Base-by-base conservation (phyloP, 805 yeast genomes). In the Zygoascus flipseniorum region DNA sequence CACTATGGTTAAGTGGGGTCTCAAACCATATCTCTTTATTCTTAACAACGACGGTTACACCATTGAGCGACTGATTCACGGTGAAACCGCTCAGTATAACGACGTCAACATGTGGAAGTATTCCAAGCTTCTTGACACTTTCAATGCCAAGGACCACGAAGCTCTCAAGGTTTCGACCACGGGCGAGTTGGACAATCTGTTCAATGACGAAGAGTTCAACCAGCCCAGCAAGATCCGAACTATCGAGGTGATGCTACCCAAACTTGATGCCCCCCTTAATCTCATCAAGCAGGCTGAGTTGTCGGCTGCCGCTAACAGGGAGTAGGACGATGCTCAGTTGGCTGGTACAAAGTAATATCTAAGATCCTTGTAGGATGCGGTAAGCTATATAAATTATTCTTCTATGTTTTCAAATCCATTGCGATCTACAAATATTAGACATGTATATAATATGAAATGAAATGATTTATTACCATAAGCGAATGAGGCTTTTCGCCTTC, bases 1-100 rank as follows among this genome's bases (percentile, higher is more conserved):
- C 5, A 77, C 85, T 26, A 78, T 80, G 77, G 63, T 79, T 43
- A 72, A 76, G 52, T 74, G 80, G 74, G 71, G 75, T 16, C 70
- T 78, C 49, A 77, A 72, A 31, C 86, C 87, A 31, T 80, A 80
- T 58, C 67, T 82, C 31, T 76, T 82, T 52, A 70, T 82, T 20
- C 71, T 82, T 66, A 82, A 82, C 68, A 82, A 82, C 60, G 79
- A 77, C 55, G 87, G 87, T 43, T 82, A 81, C 66, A 80, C 86
- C 18, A 80, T 80, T 54, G 87, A 82, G 63, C 73, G 85, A 65
- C 73, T 81, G 57, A 75, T 82, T 51, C 79, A 81, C 60, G 83
- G 83, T 46, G 73, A 73, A 49, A 68, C 68, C 1, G 81, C 82
- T 52, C 62, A 73, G 13, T 81, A 81, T 65, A 81, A 82, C 58